These are phyloP conservation scores for Takashimella tepidaria DNA, from an alignment of 1,284 basidiomycete species.

Conservation along the genomic window DNA sequence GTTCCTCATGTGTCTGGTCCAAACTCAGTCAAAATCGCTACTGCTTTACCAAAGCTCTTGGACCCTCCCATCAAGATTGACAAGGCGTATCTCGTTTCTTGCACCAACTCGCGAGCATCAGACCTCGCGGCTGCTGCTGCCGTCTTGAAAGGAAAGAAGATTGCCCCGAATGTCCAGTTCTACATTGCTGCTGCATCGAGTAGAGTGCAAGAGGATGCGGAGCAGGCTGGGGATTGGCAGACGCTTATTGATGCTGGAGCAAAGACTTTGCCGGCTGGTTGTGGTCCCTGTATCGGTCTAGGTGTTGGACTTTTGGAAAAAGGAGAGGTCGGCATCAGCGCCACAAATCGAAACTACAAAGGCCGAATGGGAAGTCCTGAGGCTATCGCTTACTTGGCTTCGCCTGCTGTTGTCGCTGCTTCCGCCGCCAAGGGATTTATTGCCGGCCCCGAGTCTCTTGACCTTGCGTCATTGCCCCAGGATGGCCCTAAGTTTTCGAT, in stretches of 20 bases:
- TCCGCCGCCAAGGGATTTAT: slow-evolving; percentile 91
- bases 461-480: slow-evolving; percentile 55
- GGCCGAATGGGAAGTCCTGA: slow-evolving; percentile 96
- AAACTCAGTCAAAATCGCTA: slow-evolving; percentile 95
- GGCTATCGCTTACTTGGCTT: slow-evolving; percentile 90
- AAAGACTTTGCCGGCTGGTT: slow-evolving; percentile 87
- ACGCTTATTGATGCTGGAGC: slow-evolving; percentile 80
- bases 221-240: slow-evolving; percentile 82
- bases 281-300: slow-evolving; percentile 96
- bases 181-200: slow-evolving; percentile 95
- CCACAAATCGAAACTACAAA: slow-evolving; percentile 99
- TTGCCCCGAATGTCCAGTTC: slow-evolving; percentile 89
- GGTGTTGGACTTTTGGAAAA: slow-evolving; percentile 89
- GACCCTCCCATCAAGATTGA: slow-evolving; percentile 74
- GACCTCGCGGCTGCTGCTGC: slow-evolving; percentile 88
- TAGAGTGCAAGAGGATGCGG: slow-evolving; percentile 83
- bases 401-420: slow-evolving; percentile 93
- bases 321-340: slow-evolving; percentile 91
- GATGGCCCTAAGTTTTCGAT: slow-evolving; percentile 50
- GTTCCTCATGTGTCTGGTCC: slow-evolving; percentile 95
- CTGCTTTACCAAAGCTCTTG: slow-evolving; percentile 76
- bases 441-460: slow-evolving; percentile 70
- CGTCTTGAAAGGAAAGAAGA: slow-evolving; percentile 76
- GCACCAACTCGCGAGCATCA: slow-evolving; percentile 94
- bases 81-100: slow-evolving; percentile 97